These are phyloP conservation scores for Trichoderma aggressivum DNA, from an alignment of 2,329 filamentous ascomycete species.

Conservation along the genomic window DNA sequence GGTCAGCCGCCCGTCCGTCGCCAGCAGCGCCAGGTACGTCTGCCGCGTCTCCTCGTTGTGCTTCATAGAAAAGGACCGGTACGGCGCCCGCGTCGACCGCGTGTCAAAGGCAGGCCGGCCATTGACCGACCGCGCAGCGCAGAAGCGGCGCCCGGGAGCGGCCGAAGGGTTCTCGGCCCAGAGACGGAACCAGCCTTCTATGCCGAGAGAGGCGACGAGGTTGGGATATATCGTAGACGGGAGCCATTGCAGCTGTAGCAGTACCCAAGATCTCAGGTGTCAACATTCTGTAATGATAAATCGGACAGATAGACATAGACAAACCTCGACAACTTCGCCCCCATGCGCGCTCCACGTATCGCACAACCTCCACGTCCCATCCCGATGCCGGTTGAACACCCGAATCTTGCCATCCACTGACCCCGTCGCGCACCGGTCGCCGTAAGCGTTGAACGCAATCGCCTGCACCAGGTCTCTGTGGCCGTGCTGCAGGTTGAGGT, in stretches of 20 bases:
- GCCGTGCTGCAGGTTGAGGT: constrained; percentile 66
- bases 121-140: constrained; percentile 49
- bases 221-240: constrained; percentile 83
- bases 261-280: neutral
- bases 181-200: constrained; percentile 85
- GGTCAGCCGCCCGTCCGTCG: constrained; percentile 73
- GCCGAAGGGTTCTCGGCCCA: constrained; percentile 90
- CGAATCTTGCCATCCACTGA: constrained; percentile 91
- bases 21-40: constrained; percentile 81
- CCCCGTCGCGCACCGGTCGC: constrained; percentile 85
- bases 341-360: constrained; percentile 90
- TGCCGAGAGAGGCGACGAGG: constrained; percentile 80
- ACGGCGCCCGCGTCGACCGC: constrained; percentile 57
- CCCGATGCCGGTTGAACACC: constrained; percentile 81
- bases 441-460: constrained; percentile 87
- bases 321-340: constrained; percentile 83
- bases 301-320: constrained; percentile 22
- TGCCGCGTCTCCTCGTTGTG: constrained; percentile 74
- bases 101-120: constrained; percentile 55
- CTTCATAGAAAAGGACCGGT: constrained; percentile 81
- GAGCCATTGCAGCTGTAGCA: constrained; percentile 79
- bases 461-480: constrained; percentile 80
- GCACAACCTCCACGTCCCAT: constrained; percentile 72
- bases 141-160: constrained; percentile 77
- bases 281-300: neutral